Base-by-base conservation (phyloP, 73 alveolate genomes). In the Effrenium voratum region DNA sequence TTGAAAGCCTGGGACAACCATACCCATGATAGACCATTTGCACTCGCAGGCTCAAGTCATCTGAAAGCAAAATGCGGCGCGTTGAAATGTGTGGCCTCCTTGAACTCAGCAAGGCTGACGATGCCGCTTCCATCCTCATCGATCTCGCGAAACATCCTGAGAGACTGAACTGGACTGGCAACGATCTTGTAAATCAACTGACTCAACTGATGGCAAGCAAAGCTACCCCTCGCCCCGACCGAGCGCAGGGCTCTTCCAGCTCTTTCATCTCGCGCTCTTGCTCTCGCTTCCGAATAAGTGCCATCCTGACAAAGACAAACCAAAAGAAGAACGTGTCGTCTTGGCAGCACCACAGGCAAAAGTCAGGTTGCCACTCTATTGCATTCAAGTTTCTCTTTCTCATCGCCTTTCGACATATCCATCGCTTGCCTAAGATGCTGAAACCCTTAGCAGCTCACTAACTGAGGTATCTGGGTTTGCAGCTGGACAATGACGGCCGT, bases 321-420 rank as follows among this genome's bases (percentile, higher is more conserved):
- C 76, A 22, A 26, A 63, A 47, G 49, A 3, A 44, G 47, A 22
- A 34, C 13, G 8, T 36, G 34, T 5, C 2, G 28, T 19, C 3
- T 38, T 60, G 75, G 75, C 16, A 60, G n/a, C n/a, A n/a, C n/a
- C n/a, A 60, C 30, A 38, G 80, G 28, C 80, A 68, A 68, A 19
- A 16, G n/a, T 72, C 28, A 15, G 45, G 36, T 70, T n/a, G n/a
- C n/a, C n/a, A n/a, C 46, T 12, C 49, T 16, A 72, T 15, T 72
- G 82, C 82, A 19, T 15, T 32, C 82, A 36, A 36, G 49, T 19
- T 52, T 52, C 93, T 83, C 93, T 52, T 83, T 49, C 57, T 83
- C 93, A 41, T 83, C 93, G 50, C 93, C 93, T 52, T 83, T 83
- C 47, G 93, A 83, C 93, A 52, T 52, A 43, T 83, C 93, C 93